Conservation (phyloP, 441 rosid genomes). For the Viola pubescens region DNA sequence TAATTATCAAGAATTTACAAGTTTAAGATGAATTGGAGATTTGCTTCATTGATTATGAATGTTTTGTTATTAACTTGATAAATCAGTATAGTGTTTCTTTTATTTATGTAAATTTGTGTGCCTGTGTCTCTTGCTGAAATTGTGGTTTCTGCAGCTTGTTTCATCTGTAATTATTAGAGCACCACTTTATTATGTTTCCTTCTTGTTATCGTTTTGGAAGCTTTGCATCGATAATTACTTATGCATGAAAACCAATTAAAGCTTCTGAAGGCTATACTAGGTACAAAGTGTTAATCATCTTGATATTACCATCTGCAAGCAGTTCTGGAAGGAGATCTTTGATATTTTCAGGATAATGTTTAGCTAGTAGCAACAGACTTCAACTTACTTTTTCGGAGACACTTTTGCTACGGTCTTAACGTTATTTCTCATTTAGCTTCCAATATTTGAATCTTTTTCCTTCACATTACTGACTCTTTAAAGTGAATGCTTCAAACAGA, state of each 20-base stretch:
- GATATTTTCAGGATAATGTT: neutral
- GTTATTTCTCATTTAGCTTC: neutral
- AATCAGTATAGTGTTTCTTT: neutral
- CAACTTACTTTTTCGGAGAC: too few relatives aligned
- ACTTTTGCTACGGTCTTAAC: neutral
- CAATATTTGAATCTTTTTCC: neutral
- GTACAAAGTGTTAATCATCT: too few relatives aligned
- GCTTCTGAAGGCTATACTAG: too few relatives aligned
- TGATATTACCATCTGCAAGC: neutral
- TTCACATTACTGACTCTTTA: neutral
- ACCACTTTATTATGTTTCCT: too few relatives aligned
- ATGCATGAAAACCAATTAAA: too few relatives aligned
- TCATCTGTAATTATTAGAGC: too few relatives aligned
- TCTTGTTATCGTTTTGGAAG: too few relatives aligned
- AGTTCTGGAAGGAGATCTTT: neutral
- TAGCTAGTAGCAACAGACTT: neutral
- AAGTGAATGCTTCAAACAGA: constrained; percentile 35
- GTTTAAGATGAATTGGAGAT: neutral
- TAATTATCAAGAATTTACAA: neutral
- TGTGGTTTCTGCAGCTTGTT: too few relatives aligned
- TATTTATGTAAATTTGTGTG: neutral
- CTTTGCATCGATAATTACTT: too few relatives aligned
- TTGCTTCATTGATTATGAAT: neutral
- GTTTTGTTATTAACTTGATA: neutral
- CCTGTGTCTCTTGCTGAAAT: too few relatives aligned